Base-by-base conservation (phyloP, 2,329 filamentous ascomycete species). In the Cercospora citrullina region DNA sequence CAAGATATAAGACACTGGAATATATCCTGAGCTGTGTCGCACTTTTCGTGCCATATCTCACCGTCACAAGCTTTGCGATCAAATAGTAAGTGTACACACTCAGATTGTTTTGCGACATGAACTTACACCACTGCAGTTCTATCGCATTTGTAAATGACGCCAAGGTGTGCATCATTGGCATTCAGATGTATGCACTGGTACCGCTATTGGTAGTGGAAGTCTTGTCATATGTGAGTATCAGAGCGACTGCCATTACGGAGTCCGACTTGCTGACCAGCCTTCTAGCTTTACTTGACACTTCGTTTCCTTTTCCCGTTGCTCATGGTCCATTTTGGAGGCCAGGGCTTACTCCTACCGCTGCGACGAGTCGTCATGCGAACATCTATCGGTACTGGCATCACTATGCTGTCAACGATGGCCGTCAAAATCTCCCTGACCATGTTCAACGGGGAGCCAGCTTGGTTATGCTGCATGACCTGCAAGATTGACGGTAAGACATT, bases 401-500 rank as follows among this genome's bases (percentile, higher is more conserved):
- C 71, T 3, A 71, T 68, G 64, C 16, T 69, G 28, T 72, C 71
- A 7, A 69, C 67, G 7, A 31, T 71, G 39, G 60, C 71, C 1
- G 71, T 72, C 60, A 72, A 72, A 53, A 31, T 72, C 12, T 72
- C 69, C 5, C 66, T 72, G 23, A 69, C 69, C 3, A 55, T 72
- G 57, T 72, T 72, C 66, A 62, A 72, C 36, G 71, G 71, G 16
- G 71, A 71, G 30, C 71, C 69, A 12, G 71, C 71, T 16, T 72
- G 71, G 71, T 58, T 72, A 12, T 72, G 71, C 60, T 71, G 69
- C 48, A 64, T 72, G 71, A 71, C 67, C 10, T 72, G 71, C 62
- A 72, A 72, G 28, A 61, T 72, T n/a, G 71, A 72, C 28, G 69
- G 69, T 71, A 55, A 39, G 62, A 21, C n/a, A 12, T 26, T 26